Evolutionary conservation across 495 filamentous ascomycete species (phyloP).

Genomic region (Neurospora pannonica): DNA sequence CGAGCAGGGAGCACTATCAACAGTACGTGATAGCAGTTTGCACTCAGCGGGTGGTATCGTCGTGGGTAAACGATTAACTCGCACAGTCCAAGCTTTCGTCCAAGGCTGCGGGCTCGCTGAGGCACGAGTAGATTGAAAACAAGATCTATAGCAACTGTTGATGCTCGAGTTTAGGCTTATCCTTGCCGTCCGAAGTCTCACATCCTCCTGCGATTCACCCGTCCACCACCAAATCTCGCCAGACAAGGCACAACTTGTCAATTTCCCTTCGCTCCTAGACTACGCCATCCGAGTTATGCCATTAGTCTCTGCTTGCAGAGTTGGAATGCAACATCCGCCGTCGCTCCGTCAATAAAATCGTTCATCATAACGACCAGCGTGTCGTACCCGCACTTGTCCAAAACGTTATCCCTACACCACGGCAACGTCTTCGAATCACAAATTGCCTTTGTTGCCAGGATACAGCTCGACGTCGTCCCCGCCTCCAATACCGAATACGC

Average conservation of each 20-base stretch:
- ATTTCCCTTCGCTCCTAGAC: not conserved
- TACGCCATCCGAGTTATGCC: not conserved
- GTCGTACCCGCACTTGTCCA: slow-evolving; percentile 25
- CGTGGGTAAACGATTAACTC: not conserved
- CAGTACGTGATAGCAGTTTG: not conserved
- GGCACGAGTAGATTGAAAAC: not conserved
- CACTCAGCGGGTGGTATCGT: not conserved
- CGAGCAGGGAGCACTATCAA: not conserved
- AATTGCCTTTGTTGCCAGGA: slow-evolving; percentile 42
- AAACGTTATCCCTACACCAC: slow-evolving; percentile 35
- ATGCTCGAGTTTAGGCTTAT: not conserved
- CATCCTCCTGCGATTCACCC: not conserved
- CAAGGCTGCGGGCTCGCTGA: not conserved
- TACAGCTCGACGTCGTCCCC: slow-evolving; percentile 31
- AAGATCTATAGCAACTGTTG: not conserved
- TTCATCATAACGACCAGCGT: slow-evolving; percentile 43
- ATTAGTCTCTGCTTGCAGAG: slow-evolving; percentile 32
- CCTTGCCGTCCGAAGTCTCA: not conserved
- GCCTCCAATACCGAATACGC: slow-evolving; percentile 36
- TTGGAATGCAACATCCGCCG: slow-evolving; percentile 37
- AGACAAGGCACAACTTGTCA: not conserved
- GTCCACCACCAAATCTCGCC: not conserved
- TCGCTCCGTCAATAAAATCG: slow-evolving; percentile 47
- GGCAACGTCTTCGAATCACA: slow-evolving; percentile 42
- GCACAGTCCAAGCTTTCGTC: not conserved